Base-by-base conservation (phyloP, 768 basidiomycete genomes). In the Pleurotus tuber-regium region DNA sequence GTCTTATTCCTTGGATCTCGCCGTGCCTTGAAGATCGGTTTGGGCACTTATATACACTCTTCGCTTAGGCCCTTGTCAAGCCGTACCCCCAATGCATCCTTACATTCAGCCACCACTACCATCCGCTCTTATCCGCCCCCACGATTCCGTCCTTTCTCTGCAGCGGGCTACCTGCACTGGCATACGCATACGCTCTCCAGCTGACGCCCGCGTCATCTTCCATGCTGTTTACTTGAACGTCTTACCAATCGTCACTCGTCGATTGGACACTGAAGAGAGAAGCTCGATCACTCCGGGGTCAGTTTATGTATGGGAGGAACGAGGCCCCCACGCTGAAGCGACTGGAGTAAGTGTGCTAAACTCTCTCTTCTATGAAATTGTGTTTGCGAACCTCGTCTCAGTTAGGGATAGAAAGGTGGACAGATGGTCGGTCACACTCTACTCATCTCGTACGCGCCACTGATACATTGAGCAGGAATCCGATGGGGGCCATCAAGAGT, bases 271-370 rank as follows among this genome's bases (percentile, higher is more conserved):
- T 14, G 87, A 87, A 54, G 89, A 92, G 65, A 74, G 89, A 48
- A 76, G 84, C 31, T 66, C 79, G 51, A 88, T 91, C 50, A 63
- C 76, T n/a, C 78, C 88, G 6, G 89, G 89, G 16, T 82, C 81
- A 44, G 84, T 90, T 5, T 92, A 87, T 59, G 89, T 92, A 12
- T 92, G 89, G 88, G 89, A 91, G 62, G 89, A 92, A 66, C 76
- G 89, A 50, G 83, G 83, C 0, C 80, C 86, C 33, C 80, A 84
- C 52, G 74, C 84, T 43, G 88, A 88, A 56, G 71, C 86, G 24
- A 86, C 85, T 52, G 86, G 87, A 56, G 86, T 89, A 67, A 63
- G 79, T 69, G 31, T 2, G 43, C 35, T 18, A 50, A 33, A 51
- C 30, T 33, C 19, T 55, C 52, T 54, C 16, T 31, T n/a, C 41